Conservation (phyloP, 148 eudicot genomes). For the Vaccinium macrocarpon region DNA sequence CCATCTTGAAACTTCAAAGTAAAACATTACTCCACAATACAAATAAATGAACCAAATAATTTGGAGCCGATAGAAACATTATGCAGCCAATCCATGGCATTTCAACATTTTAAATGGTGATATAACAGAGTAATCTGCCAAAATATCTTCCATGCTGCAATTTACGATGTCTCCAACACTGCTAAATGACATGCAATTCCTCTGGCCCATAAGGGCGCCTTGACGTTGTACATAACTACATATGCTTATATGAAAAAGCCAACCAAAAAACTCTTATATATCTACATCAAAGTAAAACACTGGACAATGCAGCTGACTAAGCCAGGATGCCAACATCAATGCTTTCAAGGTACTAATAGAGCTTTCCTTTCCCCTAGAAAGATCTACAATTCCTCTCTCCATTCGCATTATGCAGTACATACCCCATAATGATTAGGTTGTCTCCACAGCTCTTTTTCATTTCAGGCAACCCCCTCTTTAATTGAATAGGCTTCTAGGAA, state of each 20-base stretch:
- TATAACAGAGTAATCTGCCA: neutral
- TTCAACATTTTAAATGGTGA: neutral
- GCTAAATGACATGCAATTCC: neutral
- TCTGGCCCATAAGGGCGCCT: neutral
- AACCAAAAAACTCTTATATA: neutral
- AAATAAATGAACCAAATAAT: neutral
- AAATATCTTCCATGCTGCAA: constrained; percentile 7
- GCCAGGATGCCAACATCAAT: neutral
- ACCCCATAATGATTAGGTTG: neutral
- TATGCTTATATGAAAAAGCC: neutral
- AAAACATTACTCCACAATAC: neutral
- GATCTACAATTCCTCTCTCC: neutral
- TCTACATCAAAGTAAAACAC: neutral
- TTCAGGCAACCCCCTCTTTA: neutral
- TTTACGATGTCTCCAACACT: neutral
- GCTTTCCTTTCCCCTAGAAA: neutral
- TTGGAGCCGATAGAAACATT: neutral
- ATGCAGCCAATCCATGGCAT: constrained; percentile 11
- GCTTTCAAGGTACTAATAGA: neutral
- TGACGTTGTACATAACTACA: neutral
- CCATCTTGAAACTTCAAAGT: neutral
- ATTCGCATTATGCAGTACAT: neutral
- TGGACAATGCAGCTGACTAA: neutral
- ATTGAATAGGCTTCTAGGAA: neutral
- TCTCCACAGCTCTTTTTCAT: neutral